Evolutionary conservation across 306 rosid species (phyloP), one percentile per base, ranked within the genome.

Genomic region (Ormosia emarginata): DNA sequence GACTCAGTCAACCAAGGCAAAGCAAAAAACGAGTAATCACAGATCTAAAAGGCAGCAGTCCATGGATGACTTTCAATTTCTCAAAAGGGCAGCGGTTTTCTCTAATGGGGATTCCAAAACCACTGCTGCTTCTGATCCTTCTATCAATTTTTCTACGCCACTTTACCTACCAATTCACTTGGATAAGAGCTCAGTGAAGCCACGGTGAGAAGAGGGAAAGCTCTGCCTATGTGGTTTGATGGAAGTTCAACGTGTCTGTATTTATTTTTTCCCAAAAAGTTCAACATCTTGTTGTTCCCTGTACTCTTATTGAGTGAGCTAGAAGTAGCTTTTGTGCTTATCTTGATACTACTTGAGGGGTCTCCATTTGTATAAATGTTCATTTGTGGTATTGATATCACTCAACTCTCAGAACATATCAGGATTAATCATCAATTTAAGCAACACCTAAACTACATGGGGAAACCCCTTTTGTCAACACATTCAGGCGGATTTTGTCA

Each of bases 41-140:
- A 83, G 99, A 86, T 81, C 86, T 77, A 93, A 90, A 61, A 92
- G 97, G 91, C 99, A 96, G 81, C 99, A 96, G 17, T 93, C 99
- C 62, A 92, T 91, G 99, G 99, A 96, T 49, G 98, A 93, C 85
- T 93, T 89, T 83, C 97, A 96, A 59, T 93, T 93, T 79, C 74
- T 92, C 76, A 88, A 90, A 79, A 92, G 81, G 76, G 92, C 85
- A 13, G 90, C 81, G 14, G 85, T 78, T 86, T 89, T 91, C 85
- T 84, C 91, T 2, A 87, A 87, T 77, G 97, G 85, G 67, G 98
- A 93, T 80, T 89, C 97, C 39, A 93, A 92, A 84, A 96, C 97
- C 82, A 89, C 80, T 57, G 92, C 89, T 37, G 93, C 89, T 78
- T 92, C 97, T 64, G 96, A 93, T 53, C 88, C 78, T 67, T 86